Conservation (phyloP, 2,329 filamentous ascomycete genomes). For the Lanzia echinophila region DNA sequence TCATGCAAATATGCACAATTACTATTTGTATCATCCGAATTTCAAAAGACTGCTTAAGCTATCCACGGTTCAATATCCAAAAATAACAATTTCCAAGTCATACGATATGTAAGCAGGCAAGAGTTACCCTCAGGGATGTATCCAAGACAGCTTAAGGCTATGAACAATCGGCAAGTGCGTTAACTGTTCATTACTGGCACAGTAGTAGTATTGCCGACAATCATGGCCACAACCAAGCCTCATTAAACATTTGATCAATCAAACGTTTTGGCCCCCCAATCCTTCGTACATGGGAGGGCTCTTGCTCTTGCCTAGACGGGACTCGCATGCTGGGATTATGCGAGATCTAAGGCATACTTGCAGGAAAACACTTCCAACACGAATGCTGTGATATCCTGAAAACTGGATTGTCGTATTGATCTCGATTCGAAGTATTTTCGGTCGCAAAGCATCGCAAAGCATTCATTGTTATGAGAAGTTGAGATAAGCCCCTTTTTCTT, state of each 20-base stretch:
- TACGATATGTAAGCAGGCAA: conserved; percentile 8
- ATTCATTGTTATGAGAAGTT: no score
- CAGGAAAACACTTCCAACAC: neutral
- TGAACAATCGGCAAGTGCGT: neutral
- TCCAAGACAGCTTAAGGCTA: conserved; percentile 2
- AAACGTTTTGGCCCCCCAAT: conserved; percentile 1
- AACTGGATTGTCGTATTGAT: no score
- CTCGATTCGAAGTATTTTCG: no score
- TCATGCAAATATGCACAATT: conserved; percentile 1
- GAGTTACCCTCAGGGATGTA: neutral
- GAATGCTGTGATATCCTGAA: no score
- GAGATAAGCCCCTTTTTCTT: neutral
- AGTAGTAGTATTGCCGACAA: neutral
- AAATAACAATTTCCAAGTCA: neutral
- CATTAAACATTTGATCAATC: neutral
- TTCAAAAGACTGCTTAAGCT: neutral
- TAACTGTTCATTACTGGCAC: neutral
- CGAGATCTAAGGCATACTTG: neutral
- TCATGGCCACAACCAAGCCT: conserved; percentile 1
- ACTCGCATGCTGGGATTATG: neutral
- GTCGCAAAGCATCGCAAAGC: no score
- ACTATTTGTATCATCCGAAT: neutral
- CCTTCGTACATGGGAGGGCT: neutral
- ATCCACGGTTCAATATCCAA: neutral
- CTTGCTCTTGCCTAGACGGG: neutral